A percentile compares a stretch with the other conserved stretches of the same genome.
These are phyloP conservation scores for Russula ochroleuca DNA, from an alignment of 768 basidiomycete species.

Conservation along the genomic window DNA sequence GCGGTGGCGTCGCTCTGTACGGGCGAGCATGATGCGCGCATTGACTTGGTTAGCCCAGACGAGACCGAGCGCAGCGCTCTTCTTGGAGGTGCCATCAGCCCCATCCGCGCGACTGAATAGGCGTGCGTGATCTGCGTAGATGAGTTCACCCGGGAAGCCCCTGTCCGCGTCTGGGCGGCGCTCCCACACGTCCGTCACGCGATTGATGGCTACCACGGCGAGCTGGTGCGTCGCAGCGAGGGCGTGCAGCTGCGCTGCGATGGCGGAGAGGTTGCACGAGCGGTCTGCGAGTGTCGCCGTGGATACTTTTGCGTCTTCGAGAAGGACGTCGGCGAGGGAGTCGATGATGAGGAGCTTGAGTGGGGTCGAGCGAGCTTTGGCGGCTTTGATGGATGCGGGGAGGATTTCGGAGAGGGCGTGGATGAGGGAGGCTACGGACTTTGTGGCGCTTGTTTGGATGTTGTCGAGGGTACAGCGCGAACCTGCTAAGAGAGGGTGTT, in stretches of 20 bases:
- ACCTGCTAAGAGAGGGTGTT: constrained; percentile 45
- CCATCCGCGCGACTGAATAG: constrained; percentile 70
- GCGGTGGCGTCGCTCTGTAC: constrained; percentile 62
- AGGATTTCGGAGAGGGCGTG: constrained; percentile 52
- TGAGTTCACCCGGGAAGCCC: constrained; percentile 38
- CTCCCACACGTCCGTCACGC: constrained; percentile 77
- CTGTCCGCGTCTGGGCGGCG: constrained; percentile 27
- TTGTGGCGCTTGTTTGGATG: constrained; percentile 58
- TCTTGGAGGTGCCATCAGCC: constrained; percentile 35
- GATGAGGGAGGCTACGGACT: constrained; percentile 51
- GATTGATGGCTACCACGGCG: constrained; percentile 83
- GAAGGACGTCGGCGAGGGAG: constrained; percentile 82
- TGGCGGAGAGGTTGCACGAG: constrained; percentile 59
- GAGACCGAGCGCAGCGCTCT: constrained; percentile 83
- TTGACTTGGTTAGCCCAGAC: constrained; percentile 95
- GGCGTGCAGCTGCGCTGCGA: constrained; percentile 65
- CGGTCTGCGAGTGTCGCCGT: constrained; percentile 66
- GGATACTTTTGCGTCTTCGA: constrained; percentile 51
- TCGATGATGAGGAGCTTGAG: constrained; percentile 83
- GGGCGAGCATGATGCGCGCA: constrained; percentile 72
- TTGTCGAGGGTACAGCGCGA: constrained; percentile 47
- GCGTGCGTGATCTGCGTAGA: constrained; percentile 68
- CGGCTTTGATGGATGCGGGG: constrained; percentile 46
- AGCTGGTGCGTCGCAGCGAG: constrained; percentile 61
- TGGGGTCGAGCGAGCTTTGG: constrained; percentile 43